phyloP scores from a whole-genome alignment of 2,329 filamentous ascomycete species.

The Ceratocystis diversiconidia region DNA sequence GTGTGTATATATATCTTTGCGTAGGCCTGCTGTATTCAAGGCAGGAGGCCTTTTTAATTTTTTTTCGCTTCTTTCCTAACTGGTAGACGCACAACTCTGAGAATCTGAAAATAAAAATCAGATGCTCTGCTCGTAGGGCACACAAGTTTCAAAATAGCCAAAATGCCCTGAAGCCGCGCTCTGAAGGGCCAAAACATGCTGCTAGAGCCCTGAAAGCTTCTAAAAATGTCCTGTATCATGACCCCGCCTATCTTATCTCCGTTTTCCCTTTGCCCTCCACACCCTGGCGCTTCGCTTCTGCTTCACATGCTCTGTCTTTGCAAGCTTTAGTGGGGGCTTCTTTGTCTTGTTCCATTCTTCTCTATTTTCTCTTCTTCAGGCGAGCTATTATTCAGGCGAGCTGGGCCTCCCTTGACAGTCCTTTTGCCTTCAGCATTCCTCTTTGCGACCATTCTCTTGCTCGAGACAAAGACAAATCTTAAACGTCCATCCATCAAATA shows the following conservation, averaged over 20 bases:
- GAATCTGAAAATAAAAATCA: neutral
- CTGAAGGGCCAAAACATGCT: neutral
- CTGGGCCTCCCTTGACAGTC: neutral
- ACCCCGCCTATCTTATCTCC: neutral
- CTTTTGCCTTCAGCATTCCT: too few relatives aligned
- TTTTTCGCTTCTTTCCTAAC: neutral
- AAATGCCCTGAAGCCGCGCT: neutral
- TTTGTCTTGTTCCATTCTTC: neutral
- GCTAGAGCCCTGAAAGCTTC: too few relatives aligned
- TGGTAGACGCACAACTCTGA: neutral
- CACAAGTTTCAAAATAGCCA: neutral
- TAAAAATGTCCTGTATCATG: neutral
- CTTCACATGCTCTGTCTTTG: too few relatives aligned
- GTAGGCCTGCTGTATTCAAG: too few relatives aligned
- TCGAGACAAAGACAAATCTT: neutral
- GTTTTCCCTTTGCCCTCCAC: neutral
- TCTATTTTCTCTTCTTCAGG: neutral
- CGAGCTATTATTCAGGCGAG: too few relatives aligned
- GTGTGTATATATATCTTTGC: too few relatives aligned
- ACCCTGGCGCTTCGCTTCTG: neutral
- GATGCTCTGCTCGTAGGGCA: neutral
- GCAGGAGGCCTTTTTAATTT: too few relatives aligned
- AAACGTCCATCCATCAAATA: neutral
- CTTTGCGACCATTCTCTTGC: neutral
- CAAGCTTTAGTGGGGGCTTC: neutral